Evolutionary conservation across 106 monocot genomes (phyloP).

Genomic region (Agapanthus africanus): DNA sequence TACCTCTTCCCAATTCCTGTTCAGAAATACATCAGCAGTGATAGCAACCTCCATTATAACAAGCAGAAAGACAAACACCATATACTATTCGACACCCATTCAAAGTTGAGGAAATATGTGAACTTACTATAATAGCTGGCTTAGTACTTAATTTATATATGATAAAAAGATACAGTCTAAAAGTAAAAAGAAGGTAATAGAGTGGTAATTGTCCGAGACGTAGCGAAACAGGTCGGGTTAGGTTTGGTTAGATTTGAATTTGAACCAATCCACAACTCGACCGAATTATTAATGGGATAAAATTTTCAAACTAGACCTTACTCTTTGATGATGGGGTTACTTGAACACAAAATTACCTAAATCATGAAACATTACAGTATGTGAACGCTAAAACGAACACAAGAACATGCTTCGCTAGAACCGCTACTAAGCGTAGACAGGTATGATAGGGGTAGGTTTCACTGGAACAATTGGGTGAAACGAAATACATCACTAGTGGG

Average conservation of each 20-base stretch:
- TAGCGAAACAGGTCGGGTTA: neutral
- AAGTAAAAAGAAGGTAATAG: neutral
- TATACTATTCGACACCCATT: constrained; percentile 35
- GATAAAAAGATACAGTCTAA: neutral
- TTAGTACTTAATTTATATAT: neutral
- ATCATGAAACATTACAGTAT: too few species aligned
- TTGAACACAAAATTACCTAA: too few species aligned
- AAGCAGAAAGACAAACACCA: constrained; percentile 43
- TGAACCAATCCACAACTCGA: too few species aligned
- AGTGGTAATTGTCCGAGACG: neutral
- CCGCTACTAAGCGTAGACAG: too few species aligned
- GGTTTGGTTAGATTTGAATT: too few species aligned
- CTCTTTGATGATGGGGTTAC: too few species aligned
- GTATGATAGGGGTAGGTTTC: too few species aligned
- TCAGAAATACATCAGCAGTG: constrained; percentile 55
- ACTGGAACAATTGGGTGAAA: too few species aligned
- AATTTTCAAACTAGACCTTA: neutral
- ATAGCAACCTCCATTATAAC: constrained; percentile 55
- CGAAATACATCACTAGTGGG: too few species aligned
- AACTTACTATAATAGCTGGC: neutral
- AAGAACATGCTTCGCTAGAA: too few species aligned
- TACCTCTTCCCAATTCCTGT: constrained; percentile 71
- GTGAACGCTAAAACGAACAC: too few species aligned
- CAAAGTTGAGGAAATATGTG: constrained; percentile 25
- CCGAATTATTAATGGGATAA: too few species aligned